A percentile compares a stretch with the other conserved stretches of the same genome.
Conservation (phyloP, 331 rosid genomes). For the Malus hybrid region DNA sequence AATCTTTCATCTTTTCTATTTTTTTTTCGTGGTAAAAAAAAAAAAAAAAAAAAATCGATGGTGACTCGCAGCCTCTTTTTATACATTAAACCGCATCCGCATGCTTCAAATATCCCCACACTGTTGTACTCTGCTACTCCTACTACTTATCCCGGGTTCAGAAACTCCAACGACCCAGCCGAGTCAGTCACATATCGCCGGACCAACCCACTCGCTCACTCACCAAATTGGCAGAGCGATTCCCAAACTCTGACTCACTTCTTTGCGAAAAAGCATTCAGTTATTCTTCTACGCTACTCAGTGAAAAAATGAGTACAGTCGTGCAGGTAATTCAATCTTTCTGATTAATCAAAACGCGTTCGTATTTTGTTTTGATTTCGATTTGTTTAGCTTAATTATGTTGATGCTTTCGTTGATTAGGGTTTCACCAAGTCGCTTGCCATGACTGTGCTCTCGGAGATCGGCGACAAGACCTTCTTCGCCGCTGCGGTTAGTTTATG, state of each 20-base stretch:
- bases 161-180: conserved; percentile 15
- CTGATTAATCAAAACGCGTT: background rate
- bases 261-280: background rate
- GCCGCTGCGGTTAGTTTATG: conserved; percentile 85
- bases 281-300: background rate
- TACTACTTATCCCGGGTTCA: background rate
- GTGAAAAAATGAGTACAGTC: conserved; percentile 60
- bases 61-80: too few species aligned
- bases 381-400: background rate
- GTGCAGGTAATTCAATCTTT: conserved; percentile 47
- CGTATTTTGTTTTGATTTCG: background rate
- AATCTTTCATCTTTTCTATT: too few species aligned
- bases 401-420: conserved; percentile 16
- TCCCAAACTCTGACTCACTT: conserved; percentile 12
- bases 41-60: too few species aligned
- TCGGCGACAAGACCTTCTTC: conserved; percentile 97
- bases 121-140: background rate
- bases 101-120: background rate
- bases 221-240: background rate
- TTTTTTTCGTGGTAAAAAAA: too few species aligned
- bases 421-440: conserved; percentile 96
- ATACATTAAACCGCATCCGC: background rate
- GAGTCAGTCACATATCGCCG: background rate
- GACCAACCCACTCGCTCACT: background rate
- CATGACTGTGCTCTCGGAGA: conserved; percentile 94